A percentile compares a stretch with the other conserved stretches of the same genome.
phyloP scores from a whole-genome alignment of 139 green algal genomes.

The Trebouxia sp. region DNA sequence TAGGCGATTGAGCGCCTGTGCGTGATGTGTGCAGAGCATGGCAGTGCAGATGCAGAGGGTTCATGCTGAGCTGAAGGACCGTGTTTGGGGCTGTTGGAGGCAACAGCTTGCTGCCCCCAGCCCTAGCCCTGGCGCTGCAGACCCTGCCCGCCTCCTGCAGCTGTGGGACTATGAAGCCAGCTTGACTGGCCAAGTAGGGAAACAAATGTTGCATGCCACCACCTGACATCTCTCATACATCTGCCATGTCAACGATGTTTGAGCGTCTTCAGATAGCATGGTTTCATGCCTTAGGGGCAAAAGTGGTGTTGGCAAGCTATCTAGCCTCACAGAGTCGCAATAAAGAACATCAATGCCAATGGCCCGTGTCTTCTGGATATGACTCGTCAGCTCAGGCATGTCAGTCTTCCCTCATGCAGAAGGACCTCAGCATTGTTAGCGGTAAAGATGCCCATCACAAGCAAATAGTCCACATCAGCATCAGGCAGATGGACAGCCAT shows the following conservation, averaged over 20 bases:
- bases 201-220: too few species aligned
- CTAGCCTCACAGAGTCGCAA: too few species aligned
- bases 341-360: not conserved
- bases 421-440: too few species aligned
- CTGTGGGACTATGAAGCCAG: constrained; percentile 75
- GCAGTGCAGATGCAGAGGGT: constrained; percentile 55
- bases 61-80: constrained; percentile 63
- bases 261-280: too few species aligned
- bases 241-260: too few species aligned
- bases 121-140: not conserved
- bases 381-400: not conserved
- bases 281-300: too few species aligned
- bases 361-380: not conserved
- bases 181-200: constrained; percentile 50
- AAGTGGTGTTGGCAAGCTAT: too few species aligned
- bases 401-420: too few species aligned
- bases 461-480: too few species aligned
- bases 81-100: constrained; percentile 36
- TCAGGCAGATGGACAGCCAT: too few species aligned
- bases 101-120: constrained; percentile 26
- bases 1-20: not conserved
- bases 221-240: too few species aligned
- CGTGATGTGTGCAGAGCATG: constrained; percentile 40
- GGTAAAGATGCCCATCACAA: too few species aligned
- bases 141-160: constrained; percentile 49